A percentile compares a stretch with the other conserved stretches of the same genome.
Evolutionary conservation across 2,329 filamentous ascomycete species (phyloP).

Genomic region (Chrysoporthe deuterocubensis): DNA sequence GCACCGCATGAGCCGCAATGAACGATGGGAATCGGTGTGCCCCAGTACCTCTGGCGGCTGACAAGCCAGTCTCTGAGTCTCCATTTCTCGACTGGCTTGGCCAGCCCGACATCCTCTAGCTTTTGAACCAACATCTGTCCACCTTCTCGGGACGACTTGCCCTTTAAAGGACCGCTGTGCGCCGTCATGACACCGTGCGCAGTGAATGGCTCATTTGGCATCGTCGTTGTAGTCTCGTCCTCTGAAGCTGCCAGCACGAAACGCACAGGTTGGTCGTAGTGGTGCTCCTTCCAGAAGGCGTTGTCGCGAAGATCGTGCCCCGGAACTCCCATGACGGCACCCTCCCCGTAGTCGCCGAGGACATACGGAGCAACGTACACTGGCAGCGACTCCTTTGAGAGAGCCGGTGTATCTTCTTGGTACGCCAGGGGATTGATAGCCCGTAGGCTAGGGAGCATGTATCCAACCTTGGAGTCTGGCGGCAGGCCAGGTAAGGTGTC

Average conservation of each 20-base stretch:
- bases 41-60: conserved; percentile 92
- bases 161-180: conserved; percentile 67
- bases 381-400: conserved; percentile 63
- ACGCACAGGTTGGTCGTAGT: conserved; percentile 61
- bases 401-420: conserved; percentile 53
- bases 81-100: conserved; percentile 72
- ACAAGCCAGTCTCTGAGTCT: conserved; percentile 87
- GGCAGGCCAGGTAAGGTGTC: conserved; percentile 62
- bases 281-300: conserved; percentile 78
- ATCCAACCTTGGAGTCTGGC: conserved; percentile 67
- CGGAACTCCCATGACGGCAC: conserved; percentile 90
- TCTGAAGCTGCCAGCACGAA: conserved; percentile 63
- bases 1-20: conserved; percentile 78
- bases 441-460: conserved; percentile 63
- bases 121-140: conserved; percentile 62
- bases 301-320: conserved; percentile 81
- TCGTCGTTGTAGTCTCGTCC: conserved; percentile 49
- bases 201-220: conserved; percentile 60
- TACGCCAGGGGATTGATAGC: conserved; percentile 70
- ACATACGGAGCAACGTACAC: conserved; percentile 87
- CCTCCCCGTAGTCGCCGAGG: conserved; percentile 81
- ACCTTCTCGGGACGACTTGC: conserved; percentile 66
- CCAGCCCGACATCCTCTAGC: conserved; percentile 60
- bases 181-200: conserved; percentile 70
- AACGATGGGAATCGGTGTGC: conserved; percentile 85